Evolutionary conservation across 2,329 filamentous ascomycete genomes (phyloP).

Genomic region (Venturia nashicola): DNA sequence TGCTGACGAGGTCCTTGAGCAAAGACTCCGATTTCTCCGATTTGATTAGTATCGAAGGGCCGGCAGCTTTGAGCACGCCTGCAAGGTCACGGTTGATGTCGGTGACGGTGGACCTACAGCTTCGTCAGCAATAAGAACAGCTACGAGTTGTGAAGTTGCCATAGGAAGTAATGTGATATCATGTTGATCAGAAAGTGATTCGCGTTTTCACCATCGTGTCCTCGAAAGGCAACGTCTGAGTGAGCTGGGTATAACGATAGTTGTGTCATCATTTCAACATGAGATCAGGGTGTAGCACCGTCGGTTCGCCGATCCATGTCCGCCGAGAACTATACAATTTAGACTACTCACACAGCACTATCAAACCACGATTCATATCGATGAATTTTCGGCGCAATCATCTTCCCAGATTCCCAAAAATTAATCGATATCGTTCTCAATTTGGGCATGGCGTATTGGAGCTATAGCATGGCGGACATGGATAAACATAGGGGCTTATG

Average conservation of each 20-base stretch:
- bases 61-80: constrained; percentile 80
- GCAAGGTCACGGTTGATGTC: constrained; percentile 92
- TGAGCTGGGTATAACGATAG: constrained; percentile 98
- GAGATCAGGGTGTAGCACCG: background rate
- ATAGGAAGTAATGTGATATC: constrained; percentile 1
- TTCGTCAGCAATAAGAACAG: constrained; percentile 6
- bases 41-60: constrained; percentile 69
- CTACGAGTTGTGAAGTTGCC: background rate
- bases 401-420: no score
- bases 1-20: constrained; percentile 63
- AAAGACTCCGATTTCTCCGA: constrained; percentile 41
- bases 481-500: background rate
- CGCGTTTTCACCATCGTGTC: constrained; percentile 87
- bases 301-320: no score
- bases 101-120: constrained; percentile 64
- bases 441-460: no score
- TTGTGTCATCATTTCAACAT: constrained; percentile 63
- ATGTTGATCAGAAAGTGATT: constrained; percentile 41
- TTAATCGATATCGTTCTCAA: no score
- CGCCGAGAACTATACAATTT: no score
- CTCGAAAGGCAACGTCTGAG: constrained; percentile 70
- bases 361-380: no score
- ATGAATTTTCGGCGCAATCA: no score
- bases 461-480: no score
- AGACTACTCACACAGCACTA: no score